Conservation (phyloP, 2,329 filamentous ascomycete genomes). For the Neurospora sp. region DNA sequence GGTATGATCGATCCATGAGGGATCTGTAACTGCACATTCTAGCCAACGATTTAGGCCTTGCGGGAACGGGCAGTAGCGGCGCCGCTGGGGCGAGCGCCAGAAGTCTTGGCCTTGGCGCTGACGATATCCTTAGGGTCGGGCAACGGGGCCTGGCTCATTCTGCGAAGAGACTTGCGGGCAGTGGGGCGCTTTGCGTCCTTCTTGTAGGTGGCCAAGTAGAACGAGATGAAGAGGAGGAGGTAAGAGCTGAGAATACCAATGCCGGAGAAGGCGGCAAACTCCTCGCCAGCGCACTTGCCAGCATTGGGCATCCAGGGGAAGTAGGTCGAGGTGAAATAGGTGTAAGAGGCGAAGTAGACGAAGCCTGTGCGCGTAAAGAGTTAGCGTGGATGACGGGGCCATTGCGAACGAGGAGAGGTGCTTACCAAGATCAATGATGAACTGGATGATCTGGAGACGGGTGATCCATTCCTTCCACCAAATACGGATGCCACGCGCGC, state of each 20-base stretch:
- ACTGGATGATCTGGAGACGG: constrained; percentile 92
- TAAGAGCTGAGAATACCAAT: constrained; percentile 91
- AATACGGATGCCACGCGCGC: constrained; percentile 85
- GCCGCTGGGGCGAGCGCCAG: constrained; percentile 48
- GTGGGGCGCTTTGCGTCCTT: constrained; percentile 71
- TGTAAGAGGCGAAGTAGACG: constrained; percentile 98
- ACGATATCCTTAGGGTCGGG: constrained; percentile 76
- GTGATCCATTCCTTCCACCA: constrained; percentile 99
- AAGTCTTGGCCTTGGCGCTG: constrained; percentile 43
- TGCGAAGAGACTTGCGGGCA: constrained; percentile 66
- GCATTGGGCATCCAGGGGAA: constrained; percentile 74
- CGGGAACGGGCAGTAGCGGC: constrained; percentile 52
- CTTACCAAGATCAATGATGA: constrained; percentile 91
- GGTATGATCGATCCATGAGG: neutral
- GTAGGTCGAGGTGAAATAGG: constrained; percentile 91
- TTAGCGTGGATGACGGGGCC: constrained; percentile 7
- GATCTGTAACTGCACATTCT: neutral
- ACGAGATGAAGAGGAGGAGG: constrained; percentile 95
- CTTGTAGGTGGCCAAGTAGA: constrained; percentile 96
- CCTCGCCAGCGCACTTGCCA: constrained; percentile 86
- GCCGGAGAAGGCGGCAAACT: constrained; percentile 88
- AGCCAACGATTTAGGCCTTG: constrained; percentile 46
- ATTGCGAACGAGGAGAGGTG: constrained; percentile 10
- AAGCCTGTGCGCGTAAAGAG: constrained; percentile 51
- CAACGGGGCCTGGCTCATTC: constrained; percentile 57